Conservation (phyloP, 768 basidiomycete genomes). For the Mycena vulgaris region DNA sequence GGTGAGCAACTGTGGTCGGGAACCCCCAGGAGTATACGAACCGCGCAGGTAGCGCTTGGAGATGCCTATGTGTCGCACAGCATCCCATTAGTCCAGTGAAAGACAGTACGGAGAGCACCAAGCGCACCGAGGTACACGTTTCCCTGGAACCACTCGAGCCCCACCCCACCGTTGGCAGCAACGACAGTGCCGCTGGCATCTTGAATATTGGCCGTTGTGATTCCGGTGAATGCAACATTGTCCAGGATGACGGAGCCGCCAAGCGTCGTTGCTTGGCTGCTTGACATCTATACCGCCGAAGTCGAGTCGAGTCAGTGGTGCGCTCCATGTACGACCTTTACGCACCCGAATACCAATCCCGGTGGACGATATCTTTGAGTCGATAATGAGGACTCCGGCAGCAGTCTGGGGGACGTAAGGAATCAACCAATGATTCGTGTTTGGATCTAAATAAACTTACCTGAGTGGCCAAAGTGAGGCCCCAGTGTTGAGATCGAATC, state of each 20-base stretch:
- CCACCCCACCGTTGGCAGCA: not conserved
- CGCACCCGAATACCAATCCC: not conserved
- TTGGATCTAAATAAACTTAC: not conserved
- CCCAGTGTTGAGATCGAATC: slow-evolving; percentile 22
- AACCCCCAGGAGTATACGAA: no score
- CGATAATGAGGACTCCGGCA: not conserved
- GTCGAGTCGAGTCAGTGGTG: not conserved
- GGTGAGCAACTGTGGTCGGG: no score
- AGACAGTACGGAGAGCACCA: no score
- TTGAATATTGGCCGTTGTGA: not conserved
- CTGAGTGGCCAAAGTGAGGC: slow-evolving; percentile 5
- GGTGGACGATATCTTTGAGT: not conserved
- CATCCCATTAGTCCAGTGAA: no score
- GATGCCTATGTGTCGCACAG: no score
- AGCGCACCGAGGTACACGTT: no score
- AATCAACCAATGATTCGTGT: not conserved
- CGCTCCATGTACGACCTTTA: not conserved
- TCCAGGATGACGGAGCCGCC: not conserved
- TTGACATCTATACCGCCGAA: no score
- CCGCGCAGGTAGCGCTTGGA: no score
- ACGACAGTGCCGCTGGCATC: not conserved
- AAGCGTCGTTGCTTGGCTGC: not conserved
- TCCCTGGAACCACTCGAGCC: no score
- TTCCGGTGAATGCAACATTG: slow-evolving; percentile 6
- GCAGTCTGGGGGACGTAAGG: not conserved